Evolutionary conservation across 2,329 filamentous ascomycete species (phyloP), one percentile per base, ranked within the genome.

Genomic region (Trichoderma breve): DNA sequence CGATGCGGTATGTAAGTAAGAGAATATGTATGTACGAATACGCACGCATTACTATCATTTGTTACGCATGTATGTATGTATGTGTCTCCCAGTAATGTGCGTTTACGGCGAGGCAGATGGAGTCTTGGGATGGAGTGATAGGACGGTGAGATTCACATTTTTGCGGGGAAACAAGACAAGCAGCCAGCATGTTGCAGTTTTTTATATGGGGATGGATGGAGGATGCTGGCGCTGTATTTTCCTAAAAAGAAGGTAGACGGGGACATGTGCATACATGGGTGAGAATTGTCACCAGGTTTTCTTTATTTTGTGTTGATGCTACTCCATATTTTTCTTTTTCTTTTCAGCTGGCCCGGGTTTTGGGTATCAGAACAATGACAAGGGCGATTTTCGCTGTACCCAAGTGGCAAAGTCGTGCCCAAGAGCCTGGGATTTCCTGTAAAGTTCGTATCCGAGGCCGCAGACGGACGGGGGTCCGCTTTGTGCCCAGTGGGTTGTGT

Each of bases 341-440:
- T 3, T 39, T 18, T 43, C 15, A 43, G 39, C 39, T 43, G 39
- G 3, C 39, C 9, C n/a, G 39, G 39, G 39, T 9, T 43, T 43
- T 39, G 21, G 9, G 61, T 30, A 11, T 36, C 32, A 11, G 18
- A 4, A 21, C 5, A 21, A 51, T 43, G 14, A n/a, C 18, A 8
- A 47, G 55, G 47, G 14, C 21, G 30, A 26, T n/a, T 24, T 7
- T 32, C 6, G 36, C 21, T 2, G 26, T 60, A 68, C 65, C 65
- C 65, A 60, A 68, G 65, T 68, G 65, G 65, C 65, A 39, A 68
- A 60, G 53, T 47, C 26, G 34, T 60, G 65, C 65, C 65, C 65
- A 68, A 68, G 65, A 47, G 26, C n/a, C 7, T 43, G 24, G 53
- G 26, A 63, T 28, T 28, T 36, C 6, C 2, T 4, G 47, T 6